A percentile compares a stretch with the other conserved stretches of the same genome.
phyloP scores from a whole-genome alignment of 2,329 filamentous ascomycete genomes.

The Whalleya microplaca region DNA sequence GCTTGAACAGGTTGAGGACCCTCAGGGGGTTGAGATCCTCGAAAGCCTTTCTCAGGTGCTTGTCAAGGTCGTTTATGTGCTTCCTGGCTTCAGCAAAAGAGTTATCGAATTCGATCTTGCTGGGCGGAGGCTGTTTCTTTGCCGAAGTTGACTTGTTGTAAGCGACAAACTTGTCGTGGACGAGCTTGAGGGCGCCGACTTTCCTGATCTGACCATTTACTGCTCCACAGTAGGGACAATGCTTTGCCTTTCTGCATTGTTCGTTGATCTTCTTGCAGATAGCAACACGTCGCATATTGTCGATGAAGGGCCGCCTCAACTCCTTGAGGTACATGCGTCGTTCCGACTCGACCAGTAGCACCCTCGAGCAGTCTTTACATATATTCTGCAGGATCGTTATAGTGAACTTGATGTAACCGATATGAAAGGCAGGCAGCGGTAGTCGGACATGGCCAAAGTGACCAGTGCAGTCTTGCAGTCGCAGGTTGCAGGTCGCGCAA shows the following conservation, averaged over 20 bases:
- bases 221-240: conserved; percentile 78
- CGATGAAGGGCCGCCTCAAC: conserved; percentile 78
- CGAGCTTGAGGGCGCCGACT: conserved; percentile 87
- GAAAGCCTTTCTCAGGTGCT: conserved; percentile 87
- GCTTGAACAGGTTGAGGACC: conserved; percentile 89
- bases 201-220: conserved; percentile 94
- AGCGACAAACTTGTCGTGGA: conserved; percentile 87
- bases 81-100: conserved; percentile 82
- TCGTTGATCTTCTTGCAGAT: conserved; percentile 88
- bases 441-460: conserved; percentile 95
- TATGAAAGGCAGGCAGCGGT: conserved; percentile 90
- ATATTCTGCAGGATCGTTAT: conserved; percentile 92
- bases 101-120: conserved; percentile 82
- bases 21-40: conserved; percentile 91
- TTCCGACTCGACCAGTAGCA: conserved; percentile 81
- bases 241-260: conserved; percentile 84
- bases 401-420: conserved; percentile 93
- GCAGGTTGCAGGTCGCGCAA: conserved; percentile 83
- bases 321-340: conserved; percentile 78
- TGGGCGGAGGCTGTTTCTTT: conserved; percentile 80
- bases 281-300: conserved; percentile 82
- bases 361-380: conserved; percentile 89
- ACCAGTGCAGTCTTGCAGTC: conserved; percentile 83
- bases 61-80: conserved; percentile 81
- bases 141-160: conserved; percentile 88